These are phyloP conservation scores for Saccharomyces hybrid DNA, from an alignment of 1,139 yeast species.

Conservation along the genomic window DNA sequence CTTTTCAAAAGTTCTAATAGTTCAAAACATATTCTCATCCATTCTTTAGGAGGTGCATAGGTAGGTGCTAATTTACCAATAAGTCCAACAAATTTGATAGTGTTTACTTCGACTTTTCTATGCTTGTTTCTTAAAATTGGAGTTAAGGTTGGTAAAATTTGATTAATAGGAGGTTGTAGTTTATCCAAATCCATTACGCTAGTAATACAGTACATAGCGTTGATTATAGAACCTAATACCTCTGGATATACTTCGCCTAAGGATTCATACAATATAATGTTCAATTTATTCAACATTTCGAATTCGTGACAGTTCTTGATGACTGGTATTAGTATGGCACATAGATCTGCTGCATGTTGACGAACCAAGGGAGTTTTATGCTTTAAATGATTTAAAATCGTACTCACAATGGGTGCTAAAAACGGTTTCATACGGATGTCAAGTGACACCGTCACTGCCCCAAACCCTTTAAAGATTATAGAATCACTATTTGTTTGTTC, in stretches of 20 bases:
- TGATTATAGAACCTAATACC: conserved; percentile 77
- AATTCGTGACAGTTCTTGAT: conserved; percentile 62
- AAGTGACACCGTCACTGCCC: conserved; percentile 57
- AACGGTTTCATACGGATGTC: conserved; percentile 70
- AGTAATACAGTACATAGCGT: conserved; percentile 55
- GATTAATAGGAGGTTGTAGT: conserved; percentile 72
- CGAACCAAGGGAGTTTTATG: conserved; percentile 68
- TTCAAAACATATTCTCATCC: conserved; percentile 97
- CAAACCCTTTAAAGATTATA: conserved; percentile 57
- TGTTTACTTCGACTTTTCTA: conserved; percentile 84
- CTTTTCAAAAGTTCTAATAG: conserved; percentile 84
- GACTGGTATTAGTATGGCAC: conserved; percentile 59
- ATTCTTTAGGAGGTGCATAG: conserved; percentile 82
- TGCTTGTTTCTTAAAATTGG: conserved; percentile 89
- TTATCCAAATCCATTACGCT: conserved; percentile 39
- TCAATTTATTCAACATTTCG: conserved; percentile 56
- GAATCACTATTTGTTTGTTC: conserved; percentile 56
- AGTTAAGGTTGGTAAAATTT: conserved; percentile 77
- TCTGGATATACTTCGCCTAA: conserved; percentile 95
- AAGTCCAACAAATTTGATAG: conserved; percentile 72
- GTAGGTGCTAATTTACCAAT: conserved; percentile 84
- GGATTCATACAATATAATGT: conserved; percentile 78
- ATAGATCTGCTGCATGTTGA: conserved; percentile 79
- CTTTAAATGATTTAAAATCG: conserved; percentile 65
- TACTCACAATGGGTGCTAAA: conserved; percentile 64